A percentile compares a stretch with the other conserved stretches of the same genome.
These are phyloP conservation scores for Scleromitrula shiraiana DNA, from an alignment of 2,329 filamentous ascomycete genomes.

Conservation along the genomic window DNA sequence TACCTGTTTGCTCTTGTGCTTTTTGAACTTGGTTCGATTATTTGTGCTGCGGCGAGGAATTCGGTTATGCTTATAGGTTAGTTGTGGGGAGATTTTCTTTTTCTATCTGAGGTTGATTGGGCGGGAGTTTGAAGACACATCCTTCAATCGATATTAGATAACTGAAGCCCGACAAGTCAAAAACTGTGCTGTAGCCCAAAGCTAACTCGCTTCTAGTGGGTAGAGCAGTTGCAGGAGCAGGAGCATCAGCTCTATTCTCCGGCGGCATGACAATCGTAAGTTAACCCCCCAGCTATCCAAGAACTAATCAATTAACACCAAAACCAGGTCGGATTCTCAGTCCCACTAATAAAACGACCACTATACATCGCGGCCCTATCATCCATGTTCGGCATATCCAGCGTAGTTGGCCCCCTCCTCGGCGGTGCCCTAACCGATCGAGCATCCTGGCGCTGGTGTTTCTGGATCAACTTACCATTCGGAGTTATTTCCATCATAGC, in stretches of 20 bases:
- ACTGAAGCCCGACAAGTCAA: no score
- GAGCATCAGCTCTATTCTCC: slow-evolving; percentile 29
- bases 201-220: slow-evolving; percentile 17
- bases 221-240: slow-evolving; percentile 30
- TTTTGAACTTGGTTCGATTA: slow-evolving; percentile 31
- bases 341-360: slow-evolving; percentile 24
- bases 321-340: slow-evolving; percentile 33
- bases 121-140: not conserved
- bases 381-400: slow-evolving; percentile 29
- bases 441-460: slow-evolving; percentile 34
- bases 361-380: slow-evolving; percentile 29
- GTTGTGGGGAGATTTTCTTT: not conserved
- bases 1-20: slow-evolving; percentile 27
- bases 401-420: slow-evolving; percentile 31
- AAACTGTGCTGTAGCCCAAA: no score
- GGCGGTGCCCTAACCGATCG: slow-evolving; percentile 33
- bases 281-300: not conserved
- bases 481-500: slow-evolving; percentile 34
- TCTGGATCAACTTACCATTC: slow-evolving; percentile 35
- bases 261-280: slow-evolving; percentile 20
- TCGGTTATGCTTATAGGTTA: slow-evolving; percentile 29
- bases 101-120: not conserved
- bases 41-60: slow-evolving; percentile 30
- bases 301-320: slow-evolving; percentile 25
- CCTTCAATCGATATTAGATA: no score